Conservation (phyloP, 805 yeast genomes). For the Ogataea angusta region DNA sequence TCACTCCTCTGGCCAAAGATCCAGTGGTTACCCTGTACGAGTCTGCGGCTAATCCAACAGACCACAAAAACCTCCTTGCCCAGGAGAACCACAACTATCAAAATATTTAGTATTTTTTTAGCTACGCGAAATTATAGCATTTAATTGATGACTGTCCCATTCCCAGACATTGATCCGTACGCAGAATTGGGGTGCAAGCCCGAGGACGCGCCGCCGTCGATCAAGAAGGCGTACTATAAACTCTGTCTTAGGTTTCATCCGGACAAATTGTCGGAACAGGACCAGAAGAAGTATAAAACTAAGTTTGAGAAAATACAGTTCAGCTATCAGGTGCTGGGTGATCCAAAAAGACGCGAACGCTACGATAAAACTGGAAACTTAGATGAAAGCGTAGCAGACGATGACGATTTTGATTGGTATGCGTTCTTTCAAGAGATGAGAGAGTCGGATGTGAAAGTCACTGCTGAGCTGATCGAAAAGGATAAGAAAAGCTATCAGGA, state of each 20-base stretch:
- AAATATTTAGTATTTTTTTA: slow-evolving; percentile 4
- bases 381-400: slow-evolving; percentile 35
- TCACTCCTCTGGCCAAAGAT: slow-evolving; percentile 51
- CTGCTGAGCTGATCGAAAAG: slow-evolving; percentile 63
- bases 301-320: slow-evolving; percentile 69
- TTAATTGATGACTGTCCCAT: slow-evolving; percentile 35
- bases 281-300: slow-evolving; percentile 32
- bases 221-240: slow-evolving; percentile 67
- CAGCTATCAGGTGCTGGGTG: slow-evolving; percentile 67
- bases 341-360: slow-evolving; percentile 48
- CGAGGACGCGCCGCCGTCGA: slow-evolving; percentile 45
- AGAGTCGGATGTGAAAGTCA: slow-evolving; percentile 42
- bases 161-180: slow-evolving; percentile 63
- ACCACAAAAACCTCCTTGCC: slow-evolving; percentile 52
- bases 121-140: slow-evolving; percentile 7
- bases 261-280: slow-evolving; percentile 48
- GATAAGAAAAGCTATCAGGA: slow-evolving; percentile 64
- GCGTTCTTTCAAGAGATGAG: slow-evolving; percentile 49
- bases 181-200: slow-evolving; percentile 42
- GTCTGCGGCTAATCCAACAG: slow-evolving; percentile 89
- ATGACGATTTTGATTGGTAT: slow-evolving; percentile 52
- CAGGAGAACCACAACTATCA: slow-evolving; percentile 23
- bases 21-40: slow-evolving; percentile 82
- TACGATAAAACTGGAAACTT: slow-evolving; percentile 73
- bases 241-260: slow-evolving; percentile 67